Evolutionary conservation across 805 yeast genomes (phyloP).

Genomic region (Nakazawaea sp.): DNA sequence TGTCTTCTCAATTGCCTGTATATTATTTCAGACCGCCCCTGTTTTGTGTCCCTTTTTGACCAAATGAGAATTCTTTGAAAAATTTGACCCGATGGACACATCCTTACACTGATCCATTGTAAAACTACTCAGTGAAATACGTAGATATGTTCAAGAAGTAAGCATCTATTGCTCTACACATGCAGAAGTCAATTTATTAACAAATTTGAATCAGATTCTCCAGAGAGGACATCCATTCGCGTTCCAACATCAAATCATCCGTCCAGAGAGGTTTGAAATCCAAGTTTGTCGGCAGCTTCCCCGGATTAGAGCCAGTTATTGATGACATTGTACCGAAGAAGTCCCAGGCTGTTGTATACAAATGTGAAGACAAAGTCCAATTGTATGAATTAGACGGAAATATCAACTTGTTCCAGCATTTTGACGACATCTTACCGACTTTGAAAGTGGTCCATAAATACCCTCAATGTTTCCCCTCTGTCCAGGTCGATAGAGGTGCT

Average conservation of each 20-base stretch:
- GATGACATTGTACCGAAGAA: constrained; percentile 87
- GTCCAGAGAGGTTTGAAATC: constrained; percentile 85
- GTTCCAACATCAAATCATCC: constrained; percentile 88
- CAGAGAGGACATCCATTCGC: constrained; percentile 81
- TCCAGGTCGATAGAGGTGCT: constrained; percentile 93
- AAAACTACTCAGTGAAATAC: too few species aligned
- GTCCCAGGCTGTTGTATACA: constrained; percentile 68
- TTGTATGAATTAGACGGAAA: constrained; percentile 68
- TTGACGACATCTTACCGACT: constrained; percentile 72
- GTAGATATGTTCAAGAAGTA: constrained; percentile 51
- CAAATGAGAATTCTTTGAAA: too few species aligned
- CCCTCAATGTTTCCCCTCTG: constrained; percentile 78
- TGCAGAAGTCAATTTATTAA: too few species aligned
- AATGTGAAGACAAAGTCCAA: constrained; percentile 87
- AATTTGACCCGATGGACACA: too few species aligned
- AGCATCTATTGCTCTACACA: too few species aligned
- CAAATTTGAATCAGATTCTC: constrained; percentile 61
- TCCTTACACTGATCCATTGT: too few species aligned
- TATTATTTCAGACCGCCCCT: too few species aligned
- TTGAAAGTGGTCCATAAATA: constrained; percentile 72
- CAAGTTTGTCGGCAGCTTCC: constrained; percentile 68
- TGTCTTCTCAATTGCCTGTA: too few species aligned
- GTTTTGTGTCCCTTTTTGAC: too few species aligned
- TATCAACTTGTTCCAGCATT: constrained; percentile 74
- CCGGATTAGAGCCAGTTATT: constrained; percentile 64